Evolutionary conservation across 352 stramenopile genomes (phyloP).

Genomic region (Globisporangium parvum): DNA sequence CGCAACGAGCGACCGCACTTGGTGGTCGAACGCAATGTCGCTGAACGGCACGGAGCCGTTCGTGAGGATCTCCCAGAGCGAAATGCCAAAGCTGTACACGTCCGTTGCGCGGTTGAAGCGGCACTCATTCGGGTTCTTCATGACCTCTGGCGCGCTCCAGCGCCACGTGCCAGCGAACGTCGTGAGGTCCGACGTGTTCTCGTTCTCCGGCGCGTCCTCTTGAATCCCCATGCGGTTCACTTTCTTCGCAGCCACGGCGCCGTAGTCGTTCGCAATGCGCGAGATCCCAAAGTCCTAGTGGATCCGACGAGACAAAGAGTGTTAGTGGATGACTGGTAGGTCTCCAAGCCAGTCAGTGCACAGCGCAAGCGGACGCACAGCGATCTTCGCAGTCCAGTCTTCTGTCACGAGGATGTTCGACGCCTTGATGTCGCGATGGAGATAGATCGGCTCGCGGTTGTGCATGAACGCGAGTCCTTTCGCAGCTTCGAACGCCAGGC

Average conservation of each 20-base stretch:
- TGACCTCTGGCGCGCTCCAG: slow-evolving; percentile 70
- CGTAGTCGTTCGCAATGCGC: slow-evolving; percentile 62
- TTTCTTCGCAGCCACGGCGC: slow-evolving; percentile 32
- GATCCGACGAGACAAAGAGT: not conserved
- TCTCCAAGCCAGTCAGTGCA: not conserved
- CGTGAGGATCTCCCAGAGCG: slow-evolving; percentile 64
- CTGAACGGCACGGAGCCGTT: slow-evolving; percentile 62
- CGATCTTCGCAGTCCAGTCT: slow-evolving; percentile 69
- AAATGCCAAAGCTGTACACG: slow-evolving; percentile 72
- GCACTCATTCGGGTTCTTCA: slow-evolving; percentile 60
- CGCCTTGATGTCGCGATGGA: slow-evolving; percentile 69
- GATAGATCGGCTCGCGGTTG: slow-evolving; percentile 65
- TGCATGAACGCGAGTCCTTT: slow-evolving; percentile 80
- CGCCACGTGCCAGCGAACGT: slow-evolving; percentile 71
- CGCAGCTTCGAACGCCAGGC: slow-evolving; percentile 55
- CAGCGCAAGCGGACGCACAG: slow-evolving; percentile 13
- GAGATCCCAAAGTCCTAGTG: slow-evolving; percentile 59
- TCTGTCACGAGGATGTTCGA: slow-evolving; percentile 73
- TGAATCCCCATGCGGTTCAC: slow-evolving; percentile 9
- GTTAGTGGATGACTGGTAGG: not conserved
- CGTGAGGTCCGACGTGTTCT: slow-evolving; percentile 39
- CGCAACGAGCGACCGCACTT: slow-evolving; percentile 53
- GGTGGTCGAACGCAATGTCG: slow-evolving; percentile 60
- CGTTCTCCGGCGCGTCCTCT: slow-evolving; percentile 6
- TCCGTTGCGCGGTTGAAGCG: slow-evolving; percentile 67